Base-by-base conservation (phyloP, 331 rosid genomes). In the Malus hybrid region DNA sequence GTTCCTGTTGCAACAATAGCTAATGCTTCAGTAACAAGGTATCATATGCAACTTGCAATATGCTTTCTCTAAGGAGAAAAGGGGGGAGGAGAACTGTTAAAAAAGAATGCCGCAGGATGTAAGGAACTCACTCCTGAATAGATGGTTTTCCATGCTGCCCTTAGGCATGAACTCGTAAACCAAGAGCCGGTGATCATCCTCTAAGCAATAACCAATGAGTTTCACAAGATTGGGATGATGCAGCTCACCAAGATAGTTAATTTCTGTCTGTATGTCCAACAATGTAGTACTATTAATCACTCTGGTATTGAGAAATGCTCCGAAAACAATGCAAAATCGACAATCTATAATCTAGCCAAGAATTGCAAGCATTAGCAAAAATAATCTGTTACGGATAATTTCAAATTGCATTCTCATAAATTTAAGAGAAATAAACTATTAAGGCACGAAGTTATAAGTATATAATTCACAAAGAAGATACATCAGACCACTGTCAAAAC, bases 131-230 rank as follows among this genome's bases (percentile, higher is more conserved):
- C 98, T 89, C 83, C 96, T 81, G 86, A 93, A 93, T 18, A 93
- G 88, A 80, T 93, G 98, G 78, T 90, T 90, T 77, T 93, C 98
- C 83, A 91, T 82, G 80, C 96, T 93, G 58, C 98, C 96, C 91
- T 89, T 93, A 11, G 96, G 84, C 98, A 93, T 89, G 83, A 87
- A 93, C 76, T 93, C 98, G 13, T 93, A 93, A 16, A 86, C 91
- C 69, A 93, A 75, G 77, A 90, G 91, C 64, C 98, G 86, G 30
- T 93, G 95, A 42, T 93, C 95, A 63, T 93, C 95, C 82, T 93
- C 96, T 13, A 87, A 72, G 88, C 98, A 93, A 81, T 89, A 90
- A 66, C 98, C 98, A 69, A 93, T 82, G 82, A 93, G 75, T 86
- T 87, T 93, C 79, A 93, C 98, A 66, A 93, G 94, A 84, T 93